Evolutionary conservation across 108 stramenopile genomes (phyloP), one percentile per base, ranked within the genome.

Genomic region (Stephanodiscus minutulus): DNA sequence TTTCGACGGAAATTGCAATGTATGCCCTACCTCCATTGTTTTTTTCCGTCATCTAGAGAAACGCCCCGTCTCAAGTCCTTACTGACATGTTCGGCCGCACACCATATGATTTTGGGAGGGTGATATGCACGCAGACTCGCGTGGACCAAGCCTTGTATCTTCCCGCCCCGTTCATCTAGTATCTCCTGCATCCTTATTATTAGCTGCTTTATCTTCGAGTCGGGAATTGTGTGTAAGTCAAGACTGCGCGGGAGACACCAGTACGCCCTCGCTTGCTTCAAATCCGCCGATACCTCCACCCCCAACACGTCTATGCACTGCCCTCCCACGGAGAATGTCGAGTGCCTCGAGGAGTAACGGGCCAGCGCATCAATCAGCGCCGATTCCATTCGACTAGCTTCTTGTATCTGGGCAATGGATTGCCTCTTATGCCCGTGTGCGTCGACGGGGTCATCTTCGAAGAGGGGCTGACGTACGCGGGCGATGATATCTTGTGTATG

Each of bases 251-350:
- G 77, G 6, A 78, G 52, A 52, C 77, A 78, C 77, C 77, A 78
- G 65, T 62, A 78, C 7, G 65, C 70, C 15, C 50, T 46, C 35
- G 77, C 77, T 15, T 59, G 55, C 36, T 50, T 71, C 50, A 78
- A 70, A 54, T 78, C 77, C 18, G 77, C 59, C 20, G 70, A 71
- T 59, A 78, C 70, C 31, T 78, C 70, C 59, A 78, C 77, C 13
- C 77, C 77, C 17, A 78, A 62, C 25, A 78, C 64, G 7, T 78
- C 65, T 17, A 78, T 72, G 9, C 59, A 61, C 3, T 71, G 48
- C 33, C 77, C 70, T 20, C 65, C 36, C 41, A 78, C 60, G 25
- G 70, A 61, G 43, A 78, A 78, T 13, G 77, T 78, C 41, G 64
- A 39, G 18, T 71, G 60, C 18, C 48, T 52, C 33, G 70, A 66